A percentile compares a stretch with the other conserved stretches of the same genome.
These are phyloP conservation scores for Atkinsonella texensis DNA, from an alignment of 2,329 filamentous ascomycete species.

Conservation along the genomic window DNA sequence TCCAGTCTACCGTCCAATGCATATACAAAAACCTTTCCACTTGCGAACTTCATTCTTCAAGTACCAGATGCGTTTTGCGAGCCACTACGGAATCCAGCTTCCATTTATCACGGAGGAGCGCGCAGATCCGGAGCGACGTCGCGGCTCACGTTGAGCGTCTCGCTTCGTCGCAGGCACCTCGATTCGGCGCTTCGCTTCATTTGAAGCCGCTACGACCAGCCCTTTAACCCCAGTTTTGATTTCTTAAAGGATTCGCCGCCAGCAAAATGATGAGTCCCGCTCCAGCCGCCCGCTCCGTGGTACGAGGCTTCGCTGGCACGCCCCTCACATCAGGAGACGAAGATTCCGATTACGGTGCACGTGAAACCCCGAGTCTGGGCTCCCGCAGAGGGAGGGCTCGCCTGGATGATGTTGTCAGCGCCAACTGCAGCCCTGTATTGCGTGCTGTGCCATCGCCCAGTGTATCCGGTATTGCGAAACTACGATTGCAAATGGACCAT, in stretches of 20 bases:
- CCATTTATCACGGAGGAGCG: constrained; percentile 39
- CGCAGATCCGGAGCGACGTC: constrained; percentile 47
- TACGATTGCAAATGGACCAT: constrained; percentile 72
- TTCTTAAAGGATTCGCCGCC: not conserved
- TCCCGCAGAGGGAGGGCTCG: constrained; percentile 28
- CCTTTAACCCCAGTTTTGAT: not conserved
- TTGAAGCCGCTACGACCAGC: not conserved
- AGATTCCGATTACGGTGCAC: constrained; percentile 38
- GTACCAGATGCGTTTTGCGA: constrained; percentile 45
- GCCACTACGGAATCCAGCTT: constrained; percentile 35
- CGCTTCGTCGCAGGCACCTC: constrained; percentile 2
- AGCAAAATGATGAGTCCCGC: constrained; percentile 34
- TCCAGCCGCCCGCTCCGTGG: constrained; percentile 38
- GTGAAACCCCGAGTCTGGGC: constrained; percentile 25
- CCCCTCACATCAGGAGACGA: constrained; percentile 44
- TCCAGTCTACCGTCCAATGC: constrained; percentile 34
- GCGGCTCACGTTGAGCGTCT: constrained; percentile 33
- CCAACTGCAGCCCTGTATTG: constrained; percentile 50
- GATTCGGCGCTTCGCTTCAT: constrained; percentile 5
- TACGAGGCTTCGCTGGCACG: constrained; percentile 45
- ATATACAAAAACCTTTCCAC: constrained; percentile 36
- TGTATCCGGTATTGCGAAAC: constrained; percentile 64
- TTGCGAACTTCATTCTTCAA: constrained; percentile 36
- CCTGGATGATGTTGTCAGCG: constrained; percentile 46
- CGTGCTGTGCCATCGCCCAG: constrained; percentile 40